phyloP scores from a whole-genome alignment of 176 grass and related monocot species.

The Hordeum marinum region DNA sequence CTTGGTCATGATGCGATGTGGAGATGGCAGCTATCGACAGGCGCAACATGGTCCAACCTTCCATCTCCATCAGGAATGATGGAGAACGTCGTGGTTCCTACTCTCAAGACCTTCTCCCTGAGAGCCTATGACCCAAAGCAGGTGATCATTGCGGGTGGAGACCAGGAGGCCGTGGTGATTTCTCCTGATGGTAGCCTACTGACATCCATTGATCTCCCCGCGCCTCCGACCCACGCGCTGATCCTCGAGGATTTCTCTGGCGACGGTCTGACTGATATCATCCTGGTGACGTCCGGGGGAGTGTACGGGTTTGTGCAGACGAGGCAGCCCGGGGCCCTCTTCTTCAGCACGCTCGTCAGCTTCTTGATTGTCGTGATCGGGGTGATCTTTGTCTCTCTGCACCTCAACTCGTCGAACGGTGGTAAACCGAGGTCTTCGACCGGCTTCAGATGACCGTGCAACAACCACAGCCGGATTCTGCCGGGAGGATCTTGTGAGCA shows the following conservation, averaged over 20 bases:
- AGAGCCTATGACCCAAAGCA: conserved; percentile 42
- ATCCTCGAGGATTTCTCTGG: conserved; percentile 74
- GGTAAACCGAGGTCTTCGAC: conserved; percentile 50
- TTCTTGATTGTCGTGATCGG: conserved; percentile 83
- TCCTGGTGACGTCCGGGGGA: conserved; percentile 58
- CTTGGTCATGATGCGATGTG: conserved; percentile 73
- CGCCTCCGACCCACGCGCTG: conserved; percentile 57
- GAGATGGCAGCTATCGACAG: conserved; percentile 89
- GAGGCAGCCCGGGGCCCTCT: conserved; percentile 86
- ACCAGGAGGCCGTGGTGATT: conserved; percentile 82
- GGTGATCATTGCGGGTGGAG: conserved; percentile 68
- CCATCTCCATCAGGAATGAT: conserved; percentile 82
- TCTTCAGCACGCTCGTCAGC: conserved; percentile 87
- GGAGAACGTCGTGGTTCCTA: conserved; percentile 82
- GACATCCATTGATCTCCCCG: conserved; percentile 61
- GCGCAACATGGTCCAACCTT: conserved; percentile 93
- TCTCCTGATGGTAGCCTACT: conserved; percentile 72
- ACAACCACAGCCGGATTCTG: background rate
- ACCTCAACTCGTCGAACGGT: conserved; percentile 62
- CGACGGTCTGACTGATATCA: conserved; percentile 73
- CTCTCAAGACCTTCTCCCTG: conserved; percentile 71
- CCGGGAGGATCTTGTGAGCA: background rate
- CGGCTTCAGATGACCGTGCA: conserved; percentile 28
- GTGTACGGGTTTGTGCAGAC: conserved; percentile 78
- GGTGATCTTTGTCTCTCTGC: conserved; percentile 82